Base-by-base conservation (phyloP, 169 alveolate species). In the Blepharisma undulans region DNA sequence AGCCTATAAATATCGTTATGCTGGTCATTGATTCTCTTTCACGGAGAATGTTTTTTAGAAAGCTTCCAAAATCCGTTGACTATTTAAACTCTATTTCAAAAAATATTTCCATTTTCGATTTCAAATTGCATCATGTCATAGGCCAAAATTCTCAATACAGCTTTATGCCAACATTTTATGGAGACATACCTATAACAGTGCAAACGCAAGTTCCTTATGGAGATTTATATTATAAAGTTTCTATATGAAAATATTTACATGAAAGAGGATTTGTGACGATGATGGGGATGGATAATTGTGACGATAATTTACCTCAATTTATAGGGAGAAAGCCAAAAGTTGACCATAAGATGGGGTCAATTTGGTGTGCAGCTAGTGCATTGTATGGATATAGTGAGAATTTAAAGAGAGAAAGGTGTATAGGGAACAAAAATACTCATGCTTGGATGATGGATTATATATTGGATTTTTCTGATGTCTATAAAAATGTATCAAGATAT, bases 191-290 rank as follows among this genome's bases (percentile, higher is more conserved):
- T 12, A n/a, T n/a, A n/a, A n/a, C n/a, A n/a, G n/a, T n/a, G n/a
- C n/a, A n/a, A n/a, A n/a, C n/a, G n/a, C n/a, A n/a, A n/a, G n/a
- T n/a, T n/a, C n/a, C n/a, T n/a, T n/a, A n/a, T n/a, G 82, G 82
- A 18, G 32, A 60, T 60, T 19, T 19, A 19, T 84, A 18, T 16
- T 33, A 84, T 14, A 19, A 84, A 21, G 10, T 12, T 32, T 84
- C 84, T 19, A 84, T 48, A 14, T 84, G 81, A 21, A 84, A 48
- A 19, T 59, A 10, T 22, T 10, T 84, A 22, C 29, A 48, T 12
- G 90, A 60, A 84, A 84, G 33, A 19, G 84, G 82, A 48, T 48
- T 84, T 61, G 88, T 80, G 10, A 80, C 88, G 10, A 18, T 25
- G 21, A 32, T 32, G 72, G 88, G 36, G 12, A 25, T 76, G 72